phyloP scores from a whole-genome alignment of 768 basidiomycete species.

The Termitomyces heimii region DNA sequence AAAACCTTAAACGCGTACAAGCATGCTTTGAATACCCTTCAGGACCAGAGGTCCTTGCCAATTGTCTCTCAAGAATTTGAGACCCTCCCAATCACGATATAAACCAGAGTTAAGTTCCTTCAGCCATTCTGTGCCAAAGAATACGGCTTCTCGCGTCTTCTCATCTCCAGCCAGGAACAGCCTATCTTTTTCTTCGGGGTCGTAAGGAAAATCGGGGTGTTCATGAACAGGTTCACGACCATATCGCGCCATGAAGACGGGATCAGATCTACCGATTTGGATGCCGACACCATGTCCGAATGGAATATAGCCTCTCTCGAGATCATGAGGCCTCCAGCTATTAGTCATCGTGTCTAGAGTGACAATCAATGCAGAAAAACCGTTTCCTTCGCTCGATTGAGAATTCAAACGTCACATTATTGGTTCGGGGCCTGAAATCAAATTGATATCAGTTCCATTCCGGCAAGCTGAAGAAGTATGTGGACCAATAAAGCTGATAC shows the following conservation, averaged over 20 bases:
- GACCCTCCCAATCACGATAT: slow-evolving; percentile 66
- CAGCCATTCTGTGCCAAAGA: slow-evolving; percentile 59
- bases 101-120: slow-evolving; percentile 55
- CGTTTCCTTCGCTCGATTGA: slow-evolving; percentile 61
- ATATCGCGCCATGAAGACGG: slow-evolving; percentile 65
- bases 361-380: slow-evolving; percentile 69
- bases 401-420: slow-evolving; percentile 60
- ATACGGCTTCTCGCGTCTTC: slow-evolving; percentile 28
- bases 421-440: slow-evolving; percentile 46
- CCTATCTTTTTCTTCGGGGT: slow-evolving; percentile 39
- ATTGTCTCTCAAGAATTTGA: slow-evolving; percentile 59
- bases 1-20: slow-evolving; percentile 29
- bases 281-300: slow-evolving; percentile 62
- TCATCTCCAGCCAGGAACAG: slow-evolving; percentile 41
- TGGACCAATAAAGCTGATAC: slow-evolving; percentile 80
- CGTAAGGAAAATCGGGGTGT: slow-evolving; percentile 53
- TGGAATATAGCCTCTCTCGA: slow-evolving; percentile 59
- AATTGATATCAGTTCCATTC: not conserved
- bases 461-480: not conserved
- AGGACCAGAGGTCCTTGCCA: slow-evolving; percentile 77
- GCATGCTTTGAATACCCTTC: slow-evolving; percentile 69
- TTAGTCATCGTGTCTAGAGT: slow-evolving; percentile 71
- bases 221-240: slow-evolving; percentile 39
- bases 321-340: slow-evolving; percentile 76
- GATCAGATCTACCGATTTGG: slow-evolving; percentile 68